Evolutionary conservation across 2,329 filamentous ascomycete species (phyloP), one percentile per base, ranked within the genome.

Genomic region (Diaporthe sp.): DNA sequence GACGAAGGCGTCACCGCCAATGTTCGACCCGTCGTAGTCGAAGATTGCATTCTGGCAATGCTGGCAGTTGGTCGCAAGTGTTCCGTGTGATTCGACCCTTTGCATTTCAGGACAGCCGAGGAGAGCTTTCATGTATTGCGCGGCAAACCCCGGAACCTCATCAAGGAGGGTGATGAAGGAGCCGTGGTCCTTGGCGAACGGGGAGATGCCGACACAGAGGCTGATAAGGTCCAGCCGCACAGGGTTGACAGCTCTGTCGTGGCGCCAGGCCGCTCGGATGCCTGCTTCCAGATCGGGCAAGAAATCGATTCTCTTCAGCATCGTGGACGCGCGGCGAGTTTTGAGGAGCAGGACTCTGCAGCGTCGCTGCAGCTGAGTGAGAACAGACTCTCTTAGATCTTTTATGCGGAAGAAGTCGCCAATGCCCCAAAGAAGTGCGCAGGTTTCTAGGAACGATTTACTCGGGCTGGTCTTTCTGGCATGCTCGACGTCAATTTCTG

Each of bases 11-110:
- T 46, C 17, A 19, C 10, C 8, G 28, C 15, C 19, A 1, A 46
- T 22, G 0, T 3, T 15, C 9, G 1, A 4, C 9, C 17, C 60
- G 2, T 13, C 1, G n/a, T 0, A 0, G 5, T 46, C 5, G 15
- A 65, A 46, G 31, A 8, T 13, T 4, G 5, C 7, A 0, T 34
- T 22, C 2, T 6, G 28, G 22, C 57, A 60, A 17, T 15, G 19
- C 9, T 2, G 0, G 6, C 34, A 22, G 3, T 1, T 3, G 2
- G 8, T 46, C 7, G 2, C 25, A 31, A 4, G 25, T 4, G 9
- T 42, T 4, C 12, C 9, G 15, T 3, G 7, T 5, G 8, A 44
- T 31, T 49, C 42, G 17, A n/a, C 13, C 1, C 8, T n/a, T 34
- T 65, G 42, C 25, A 31, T 13, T 31, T 19, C 42, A 9, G 39